Evolutionary conservation across 805 yeast species (phyloP).

Genomic region (Candida hungchunana): DNA sequence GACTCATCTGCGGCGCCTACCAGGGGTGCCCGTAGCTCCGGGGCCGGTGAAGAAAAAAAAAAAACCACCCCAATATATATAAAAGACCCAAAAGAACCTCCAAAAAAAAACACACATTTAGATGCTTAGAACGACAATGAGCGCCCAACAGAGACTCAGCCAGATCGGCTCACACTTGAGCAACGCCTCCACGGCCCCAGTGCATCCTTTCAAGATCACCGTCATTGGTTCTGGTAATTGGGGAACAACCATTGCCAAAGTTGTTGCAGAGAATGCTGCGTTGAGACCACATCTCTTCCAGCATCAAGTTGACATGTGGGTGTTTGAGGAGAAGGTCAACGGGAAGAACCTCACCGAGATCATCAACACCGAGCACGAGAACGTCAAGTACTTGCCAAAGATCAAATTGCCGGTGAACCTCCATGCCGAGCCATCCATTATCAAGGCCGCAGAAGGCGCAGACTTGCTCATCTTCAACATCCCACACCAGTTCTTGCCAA

Average conservation of each 20-base stretch:
- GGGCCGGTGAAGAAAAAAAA: too few relatives aligned
- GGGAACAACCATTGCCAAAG: conserved; percentile 97
- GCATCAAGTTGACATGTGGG: conserved; percentile 91
- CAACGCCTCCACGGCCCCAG: conserved; percentile 21
- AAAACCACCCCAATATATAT: too few relatives aligned
- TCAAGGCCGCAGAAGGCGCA: conserved; percentile 71
- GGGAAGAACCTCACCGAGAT: conserved; percentile 78
- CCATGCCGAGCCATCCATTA: conserved; percentile 80
- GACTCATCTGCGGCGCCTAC: too few relatives aligned
- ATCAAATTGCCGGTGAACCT: conserved; percentile 83
- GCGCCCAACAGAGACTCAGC: conserved; percentile 24
- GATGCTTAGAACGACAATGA: conserved; percentile 8
- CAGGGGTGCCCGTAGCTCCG: too few relatives aligned
- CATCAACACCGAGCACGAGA: conserved; percentile 86
- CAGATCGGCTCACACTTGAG: conserved; percentile 22
- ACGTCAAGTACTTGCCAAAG: conserved; percentile 90
- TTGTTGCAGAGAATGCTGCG: conserved; percentile 82
- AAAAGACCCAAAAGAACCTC: too few relatives aligned
- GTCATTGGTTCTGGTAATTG: conserved; percentile 97
- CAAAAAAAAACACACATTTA: too few relatives aligned
- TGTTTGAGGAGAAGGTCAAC: conserved; percentile 75
- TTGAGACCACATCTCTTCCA: conserved; percentile 71
- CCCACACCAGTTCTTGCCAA: conserved; percentile 92
- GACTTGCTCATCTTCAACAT: conserved; percentile 90
- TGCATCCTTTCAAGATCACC: conserved; percentile 48